These are phyloP conservation scores for Euptelea pleiosperma DNA, from an alignment of 164 flowering plant genomes.

Conservation along the genomic window DNA sequence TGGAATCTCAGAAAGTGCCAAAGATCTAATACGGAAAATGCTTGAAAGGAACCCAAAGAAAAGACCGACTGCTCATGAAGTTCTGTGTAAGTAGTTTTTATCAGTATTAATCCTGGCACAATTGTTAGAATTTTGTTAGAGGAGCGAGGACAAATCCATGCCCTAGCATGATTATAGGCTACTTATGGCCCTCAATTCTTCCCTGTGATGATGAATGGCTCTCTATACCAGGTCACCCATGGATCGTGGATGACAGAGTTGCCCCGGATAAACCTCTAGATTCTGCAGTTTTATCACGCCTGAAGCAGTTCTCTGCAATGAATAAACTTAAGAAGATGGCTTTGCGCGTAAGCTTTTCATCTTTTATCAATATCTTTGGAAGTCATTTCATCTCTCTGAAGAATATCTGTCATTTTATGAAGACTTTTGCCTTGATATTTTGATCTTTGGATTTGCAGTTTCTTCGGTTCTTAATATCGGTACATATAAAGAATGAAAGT, in stretches of 20 bases:
- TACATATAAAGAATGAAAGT: too few species aligned
- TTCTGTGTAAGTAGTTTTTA: slow-evolving; percentile 55
- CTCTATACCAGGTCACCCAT: slow-evolving; percentile 66
- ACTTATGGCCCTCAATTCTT: not conserved
- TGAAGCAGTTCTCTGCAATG: slow-evolving; percentile 85
- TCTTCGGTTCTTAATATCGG: not conserved
- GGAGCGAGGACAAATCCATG: not conserved
- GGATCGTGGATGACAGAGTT: slow-evolving; percentile 82
- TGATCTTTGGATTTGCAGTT: not conserved
- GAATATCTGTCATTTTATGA: not conserved
- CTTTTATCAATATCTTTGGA: not conserved
- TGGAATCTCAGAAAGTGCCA: slow-evolving; percentile 76
- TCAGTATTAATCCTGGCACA: not conserved
- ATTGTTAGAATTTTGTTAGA: not conserved
- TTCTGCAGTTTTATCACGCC: slow-evolving; percentile 77
- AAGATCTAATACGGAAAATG: slow-evolving; percentile 73
- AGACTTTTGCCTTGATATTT: not conserved
- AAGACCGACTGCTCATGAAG: slow-evolving; percentile 80
- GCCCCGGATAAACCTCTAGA: slow-evolving; percentile 85
- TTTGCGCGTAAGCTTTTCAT: slow-evolving; percentile 56
- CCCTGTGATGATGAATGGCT: slow-evolving; percentile 8
- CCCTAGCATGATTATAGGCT: not conserved
- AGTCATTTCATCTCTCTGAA: not conserved
- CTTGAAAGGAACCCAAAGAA: slow-evolving; percentile 69
- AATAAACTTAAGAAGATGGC: slow-evolving; percentile 93